Evolutionary conservation across 2,329 filamentous ascomycete genomes (phyloP).

Genomic region (Orbilia quercus): DNA sequence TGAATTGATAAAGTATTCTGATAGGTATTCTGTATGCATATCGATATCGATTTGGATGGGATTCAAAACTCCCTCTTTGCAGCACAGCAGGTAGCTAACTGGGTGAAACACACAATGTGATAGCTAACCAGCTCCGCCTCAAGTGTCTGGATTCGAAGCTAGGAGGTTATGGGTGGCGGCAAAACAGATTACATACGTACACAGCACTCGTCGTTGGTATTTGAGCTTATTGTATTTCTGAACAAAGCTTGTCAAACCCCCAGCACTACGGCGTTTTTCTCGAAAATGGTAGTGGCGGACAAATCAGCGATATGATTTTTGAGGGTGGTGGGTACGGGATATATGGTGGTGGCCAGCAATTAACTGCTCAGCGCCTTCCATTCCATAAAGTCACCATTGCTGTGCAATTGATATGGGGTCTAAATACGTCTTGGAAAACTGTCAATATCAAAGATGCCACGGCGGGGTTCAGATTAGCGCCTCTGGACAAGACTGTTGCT

Average conservation of each 20-base stretch:
- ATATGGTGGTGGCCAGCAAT: conserved; percentile 70
- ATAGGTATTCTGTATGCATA: too few relatives aligned
- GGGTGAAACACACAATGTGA: too few relatives aligned
- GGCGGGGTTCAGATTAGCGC: conserved; percentile 66
- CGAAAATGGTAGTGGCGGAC: conserved; percentile 65
- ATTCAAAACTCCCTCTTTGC: too few relatives aligned
- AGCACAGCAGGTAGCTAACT: too few relatives aligned
- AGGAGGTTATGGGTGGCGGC: too few relatives aligned
- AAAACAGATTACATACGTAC: too few relatives aligned
- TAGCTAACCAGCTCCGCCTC: too few relatives aligned
- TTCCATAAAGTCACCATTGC: conserved; percentile 67
- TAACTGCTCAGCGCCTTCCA: conserved; percentile 70
- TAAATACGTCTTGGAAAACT: conserved; percentile 70
- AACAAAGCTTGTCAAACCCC: conserved; percentile 62
- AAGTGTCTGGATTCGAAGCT: too few relatives aligned
- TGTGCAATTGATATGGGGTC: conserved; percentile 71
- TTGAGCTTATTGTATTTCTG: too few relatives aligned
- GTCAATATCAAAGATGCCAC: conserved; percentile 68
- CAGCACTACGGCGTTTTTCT: conserved; percentile 71
- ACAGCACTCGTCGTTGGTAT: too few relatives aligned
- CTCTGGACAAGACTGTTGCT: conserved; percentile 60
- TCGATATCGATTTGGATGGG: too few relatives aligned
- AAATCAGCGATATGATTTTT: conserved; percentile 64
- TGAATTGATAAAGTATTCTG: too few relatives aligned
- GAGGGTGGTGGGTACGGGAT: conserved; percentile 66